Conservation (phyloP, 352 stramenopile species). For the Pythium plurisporium region DNA sequence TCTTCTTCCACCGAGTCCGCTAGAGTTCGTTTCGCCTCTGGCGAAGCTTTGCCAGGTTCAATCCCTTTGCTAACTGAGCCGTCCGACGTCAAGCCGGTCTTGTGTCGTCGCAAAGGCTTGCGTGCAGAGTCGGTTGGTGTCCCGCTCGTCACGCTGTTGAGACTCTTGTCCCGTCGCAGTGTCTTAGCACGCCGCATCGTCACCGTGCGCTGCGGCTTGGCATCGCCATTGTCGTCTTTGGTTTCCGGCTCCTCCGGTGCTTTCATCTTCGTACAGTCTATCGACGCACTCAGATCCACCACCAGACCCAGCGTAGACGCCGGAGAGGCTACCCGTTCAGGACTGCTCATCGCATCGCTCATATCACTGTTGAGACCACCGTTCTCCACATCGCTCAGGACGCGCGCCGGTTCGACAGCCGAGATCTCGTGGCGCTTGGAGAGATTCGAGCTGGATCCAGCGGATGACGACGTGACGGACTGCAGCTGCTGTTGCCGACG, state of each 20-base stretch:
- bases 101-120: slow-evolving; percentile 7
- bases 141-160: background rate
- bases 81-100: background rate
- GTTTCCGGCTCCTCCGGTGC: background rate
- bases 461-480: background rate
- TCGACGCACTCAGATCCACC: slow-evolving; percentile 50
- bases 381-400: slow-evolving; percentile 6
- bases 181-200: background rate
- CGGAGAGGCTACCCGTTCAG: background rate
- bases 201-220: background rate
- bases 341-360: slow-evolving; percentile 12
- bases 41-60: background rate
- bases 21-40: background rate
- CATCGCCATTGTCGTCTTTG: background rate
- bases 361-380: background rate
- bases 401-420: background rate
- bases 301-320: slow-evolving; percentile 19
- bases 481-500: slow-evolving; percentile 43
- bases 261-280: slow-evolving; percentile 34
- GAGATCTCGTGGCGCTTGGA: slow-evolving; percentile 1
- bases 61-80: background rate
- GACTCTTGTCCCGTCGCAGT: background rate
- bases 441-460: background rate
- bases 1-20: slow-evolving; percentile 15
- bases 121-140: background rate